phyloP scores from a whole-genome alignment of 2,329 filamentous ascomycete species.

The Trichoderma endophyticum region DNA sequence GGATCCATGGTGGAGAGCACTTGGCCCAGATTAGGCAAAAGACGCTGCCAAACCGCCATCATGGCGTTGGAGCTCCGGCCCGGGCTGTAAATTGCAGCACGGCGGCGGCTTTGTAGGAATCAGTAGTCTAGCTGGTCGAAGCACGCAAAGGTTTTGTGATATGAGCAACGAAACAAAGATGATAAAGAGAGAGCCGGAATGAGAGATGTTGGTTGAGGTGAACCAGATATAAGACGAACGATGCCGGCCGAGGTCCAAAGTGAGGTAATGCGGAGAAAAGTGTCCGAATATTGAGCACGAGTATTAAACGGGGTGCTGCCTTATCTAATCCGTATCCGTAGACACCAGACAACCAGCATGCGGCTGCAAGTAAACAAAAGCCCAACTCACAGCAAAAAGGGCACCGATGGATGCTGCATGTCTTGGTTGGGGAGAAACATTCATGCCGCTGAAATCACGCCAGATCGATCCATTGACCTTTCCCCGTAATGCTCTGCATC shows the following conservation, averaged over 20 bases:
- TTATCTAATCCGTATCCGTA: slow-evolving; percentile 1
- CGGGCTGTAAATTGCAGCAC: background rate
- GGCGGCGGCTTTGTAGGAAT: background rate
- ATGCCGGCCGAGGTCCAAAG: background rate
- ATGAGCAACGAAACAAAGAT: background rate
- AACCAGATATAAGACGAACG: background rate
- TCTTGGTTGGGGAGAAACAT: background rate
- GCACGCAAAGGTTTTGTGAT: background rate
- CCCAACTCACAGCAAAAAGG: background rate
- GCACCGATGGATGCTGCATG: background rate
- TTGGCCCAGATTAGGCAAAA: slow-evolving; percentile 17
- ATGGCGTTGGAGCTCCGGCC: background rate
- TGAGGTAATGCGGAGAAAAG: background rate
- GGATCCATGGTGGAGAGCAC: slow-evolving; percentile 7
- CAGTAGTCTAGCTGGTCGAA: background rate
- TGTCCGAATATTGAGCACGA: background rate
- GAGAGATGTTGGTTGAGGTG: too few relatives aligned
- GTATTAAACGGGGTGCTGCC: background rate
- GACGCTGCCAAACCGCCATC: slow-evolving; percentile 1
- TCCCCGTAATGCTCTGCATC: background rate
- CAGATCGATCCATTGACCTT: background rate
- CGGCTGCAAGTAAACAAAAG: background rate
- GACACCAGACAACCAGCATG: background rate
- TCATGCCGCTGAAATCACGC: background rate
- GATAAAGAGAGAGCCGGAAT: background rate